These are phyloP conservation scores for Termitomyces sp. DNA, from an alignment of 768 basidiomycete genomes.

Conservation along the genomic window DNA sequence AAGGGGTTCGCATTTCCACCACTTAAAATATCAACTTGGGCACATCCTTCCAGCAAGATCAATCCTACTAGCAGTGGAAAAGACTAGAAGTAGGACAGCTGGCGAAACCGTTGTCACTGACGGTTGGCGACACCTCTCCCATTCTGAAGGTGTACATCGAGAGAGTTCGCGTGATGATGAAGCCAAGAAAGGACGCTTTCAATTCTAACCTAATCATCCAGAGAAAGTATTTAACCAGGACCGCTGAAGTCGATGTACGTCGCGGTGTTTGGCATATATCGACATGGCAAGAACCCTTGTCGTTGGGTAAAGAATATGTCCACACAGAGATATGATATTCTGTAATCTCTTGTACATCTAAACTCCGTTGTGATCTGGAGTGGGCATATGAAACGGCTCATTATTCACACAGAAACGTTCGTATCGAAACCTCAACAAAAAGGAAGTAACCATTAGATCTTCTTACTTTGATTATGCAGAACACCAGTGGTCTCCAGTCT, in stretches of 20 bases:
- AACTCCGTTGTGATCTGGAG: no score
- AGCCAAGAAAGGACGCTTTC: background rate
- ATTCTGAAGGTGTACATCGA: background rate
- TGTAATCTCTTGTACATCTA: no score
- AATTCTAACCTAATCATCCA: background rate
- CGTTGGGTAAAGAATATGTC: background rate
- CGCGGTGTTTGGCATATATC: background rate
- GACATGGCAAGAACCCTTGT: background rate
- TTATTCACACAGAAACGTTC: no score
- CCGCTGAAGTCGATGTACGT: background rate
- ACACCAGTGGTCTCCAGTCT: background rate
- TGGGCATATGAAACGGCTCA: no score
- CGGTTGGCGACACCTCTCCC: background rate
- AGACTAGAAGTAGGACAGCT: background rate
- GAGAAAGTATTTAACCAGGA: background rate
- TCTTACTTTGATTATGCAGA: background rate
- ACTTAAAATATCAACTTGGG: slow-evolving; percentile 40
- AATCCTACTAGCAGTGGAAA: background rate
- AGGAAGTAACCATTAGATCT: background rate
- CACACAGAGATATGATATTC: no score
- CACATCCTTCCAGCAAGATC: slow-evolving; percentile 28
- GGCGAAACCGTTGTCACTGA: no score
- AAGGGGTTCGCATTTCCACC: slow-evolving; percentile 42
- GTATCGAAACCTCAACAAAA: no score
- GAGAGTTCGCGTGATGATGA: background rate